Evolutionary conservation across 805 yeast genomes (phyloP).

Genomic region (Ogataea ganodermae): DNA sequence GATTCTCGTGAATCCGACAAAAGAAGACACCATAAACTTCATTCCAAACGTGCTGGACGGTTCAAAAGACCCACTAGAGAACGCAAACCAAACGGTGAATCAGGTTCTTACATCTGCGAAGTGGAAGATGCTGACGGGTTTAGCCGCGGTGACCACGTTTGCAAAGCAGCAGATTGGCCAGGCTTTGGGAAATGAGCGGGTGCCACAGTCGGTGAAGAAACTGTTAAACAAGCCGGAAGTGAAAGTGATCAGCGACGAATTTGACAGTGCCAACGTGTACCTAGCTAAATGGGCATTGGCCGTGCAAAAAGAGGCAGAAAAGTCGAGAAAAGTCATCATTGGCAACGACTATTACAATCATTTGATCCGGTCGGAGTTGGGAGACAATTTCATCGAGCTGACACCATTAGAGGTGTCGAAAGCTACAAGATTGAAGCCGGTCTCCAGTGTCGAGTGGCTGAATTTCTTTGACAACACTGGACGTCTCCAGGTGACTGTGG

Average conservation of each 20-base stretch:
- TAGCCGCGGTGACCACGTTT: conserved; percentile 73
- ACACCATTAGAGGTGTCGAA: conserved; percentile 60
- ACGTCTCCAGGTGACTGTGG: conserved; percentile 65
- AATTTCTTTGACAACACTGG: conserved; percentile 82
- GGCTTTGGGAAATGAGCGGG: conserved; percentile 43
- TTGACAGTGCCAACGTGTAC: conserved; percentile 88
- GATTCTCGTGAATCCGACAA: conserved; percentile 75
- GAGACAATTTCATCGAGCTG: conserved; percentile 50
- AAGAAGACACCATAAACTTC: conserved; percentile 63
- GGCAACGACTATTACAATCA: conserved; percentile 61
- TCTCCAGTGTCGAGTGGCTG: conserved; percentile 78
- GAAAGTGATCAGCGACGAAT: conserved; percentile 77
- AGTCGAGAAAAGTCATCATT: conserved; percentile 51
- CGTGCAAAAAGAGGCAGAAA: conserved; percentile 87
- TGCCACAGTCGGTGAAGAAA: conserved; percentile 59
- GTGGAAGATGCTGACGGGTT: conserved; percentile 83
- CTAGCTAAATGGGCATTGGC: conserved; percentile 96
- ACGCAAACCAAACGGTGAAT: conserved; percentile 39
- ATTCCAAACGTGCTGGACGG: conserved; percentile 43
- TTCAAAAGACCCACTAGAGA: conserved; percentile 37
- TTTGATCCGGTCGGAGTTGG: conserved; percentile 60
- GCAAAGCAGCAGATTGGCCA: conserved; percentile 67
- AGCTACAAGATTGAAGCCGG: conserved; percentile 66
- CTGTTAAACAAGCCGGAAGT: conserved; percentile 79
- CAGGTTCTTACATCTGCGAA: conserved; percentile 66